Evolutionary conservation across 768 basidiomycete species (phyloP), one percentile per base, ranked within the genome.

Genomic region (Suillus ampliporus): DNA sequence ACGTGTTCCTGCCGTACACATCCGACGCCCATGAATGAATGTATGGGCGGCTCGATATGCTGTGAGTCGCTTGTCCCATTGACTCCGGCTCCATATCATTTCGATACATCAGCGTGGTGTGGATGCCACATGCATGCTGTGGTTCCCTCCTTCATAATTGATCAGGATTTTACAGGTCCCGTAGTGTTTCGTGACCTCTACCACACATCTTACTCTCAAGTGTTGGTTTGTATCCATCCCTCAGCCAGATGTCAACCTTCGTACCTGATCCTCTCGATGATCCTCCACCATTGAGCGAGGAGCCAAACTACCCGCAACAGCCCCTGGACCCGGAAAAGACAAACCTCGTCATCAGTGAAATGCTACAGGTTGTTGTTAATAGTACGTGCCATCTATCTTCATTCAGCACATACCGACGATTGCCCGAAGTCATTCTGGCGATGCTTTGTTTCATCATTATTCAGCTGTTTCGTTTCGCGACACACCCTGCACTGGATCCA

Each of bases 371-470:
- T 10, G 19, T 10, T 4, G 10, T 44, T 9, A n/a, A 44, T 44
- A n/a, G 43, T 44, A 44, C n/a, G 43, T 44, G 43, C 17, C n/a
- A n/a, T 44, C 19, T 44, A n/a, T 44, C 43, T 41, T 41, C 17
- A 3, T n/a, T 44, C 43, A n/a, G 9, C 9, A n/a, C 19, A 5
- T 43, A n/a, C 19, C 4, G 1, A n/a, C 10, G 9, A 44, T 10
- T 44, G n/a, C 9, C 43, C n/a, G 10, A 44, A 67, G 67, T 21
- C 8, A 57, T 68, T 34, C 67, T 60, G 4, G 60, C 44, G 11
- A 60, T 57, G 4, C 23, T 57, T 44, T 44, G 10, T 48, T 71
- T 15, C n/a, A 3, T 63, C 17, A 10, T n/a, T 10, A 4, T 3
- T n/a, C n/a, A n/a, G 9, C 19, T 11, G 17, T 10, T 44, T 44